Base-by-base conservation (phyloP, 164 flowering plant genomes). In the Hamamelis virginiana region DNA sequence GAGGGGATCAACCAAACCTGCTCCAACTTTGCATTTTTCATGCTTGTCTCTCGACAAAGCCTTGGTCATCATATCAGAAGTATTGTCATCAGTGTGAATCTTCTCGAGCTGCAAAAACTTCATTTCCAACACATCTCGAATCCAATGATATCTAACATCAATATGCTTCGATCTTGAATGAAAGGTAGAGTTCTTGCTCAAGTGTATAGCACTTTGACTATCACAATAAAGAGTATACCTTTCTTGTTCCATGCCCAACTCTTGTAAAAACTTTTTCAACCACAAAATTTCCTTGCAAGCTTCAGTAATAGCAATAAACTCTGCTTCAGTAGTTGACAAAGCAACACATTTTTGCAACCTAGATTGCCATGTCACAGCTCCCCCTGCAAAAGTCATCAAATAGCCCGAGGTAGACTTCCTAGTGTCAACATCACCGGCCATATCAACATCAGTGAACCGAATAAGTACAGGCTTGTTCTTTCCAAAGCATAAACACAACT, bases 331-430 rank as follows among this genome's bases (percentile, higher is more conserved):
- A 9, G 67, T 46, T 4, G 55, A 64, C 23, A 64, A 64, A 16
- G 67, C 55, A 22, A 64, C 28, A 64, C 33, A 46, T 25, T 64
- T 64, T 21, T 19, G 33, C 52, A 64, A n/a, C 5, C 26, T 64
- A 3, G 67, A 64, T 16, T 64, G 55, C 22, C 55, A 46, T 13
- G 53, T 9, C 4, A 64, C 18, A 14, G 33, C 55, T 26, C 26
- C 53, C n/a, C 67, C 53, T 22, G n/a, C 26, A 64, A 64, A 46
- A 13, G 27, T 64, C 45, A 46, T 46, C 56, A 64, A 12, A 12
- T 21, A 64, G 1, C 67, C 38, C 1, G 55, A 64, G 6, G 55
- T 64, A 11, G 67, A 64, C 23, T 64, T 46, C 45, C 67, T 46
- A 11, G 55, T n/a, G 23, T 64, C 55, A 44, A 46, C 5, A 48